Base-by-base conservation (phyloP, 495 filamentous ascomycete genomes). In the Aspergillus heteromorphus region DNA sequence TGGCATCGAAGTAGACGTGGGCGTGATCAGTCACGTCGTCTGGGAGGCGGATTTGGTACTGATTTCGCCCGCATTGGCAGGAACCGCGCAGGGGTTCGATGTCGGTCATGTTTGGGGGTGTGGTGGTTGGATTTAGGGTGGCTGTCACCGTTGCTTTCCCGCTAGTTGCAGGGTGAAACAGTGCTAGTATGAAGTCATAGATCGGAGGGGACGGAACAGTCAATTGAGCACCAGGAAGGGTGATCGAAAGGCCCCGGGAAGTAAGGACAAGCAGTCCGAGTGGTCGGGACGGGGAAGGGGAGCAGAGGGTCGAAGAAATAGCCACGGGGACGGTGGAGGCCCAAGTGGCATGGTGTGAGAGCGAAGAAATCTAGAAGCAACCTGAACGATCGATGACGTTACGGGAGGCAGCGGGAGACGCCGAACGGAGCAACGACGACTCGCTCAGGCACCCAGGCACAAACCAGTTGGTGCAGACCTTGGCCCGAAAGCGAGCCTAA, bases 51-150 rank as follows among this genome's bases (percentile, higher is more conserved):
- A 96, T 82, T 16, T 81, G 76, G 69, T 95, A 96, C 56, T 84
- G 79, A 63, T 92, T 95, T 25, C 91, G 84, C 38, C 90, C 89
- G 68, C 91, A 96, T 21, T 85, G 82, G 70, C 91, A 96, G 64
- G 84, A 78, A 53, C 91, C 91, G 49, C 76, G 79, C 21, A 96
- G 80, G 19, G 73, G 75, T 34, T 76, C 75, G 50, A 70, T 58
- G 53, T 63, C 49, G 65, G 62, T 68, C 79, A 82, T 84, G 6
- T 65, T 71, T 27, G 4, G 34, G 34, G 34, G 5, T 14, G 8
- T 14, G 8, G 11, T 14, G 8, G 13, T 36, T n/a, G 34, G 9
- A 11, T 2, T 14, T n/a, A n/a, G 11, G 34, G 11, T 38, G 1
- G 34, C 34, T 38, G 34, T 38, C 23, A 27, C 23, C 23, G 23